phyloP scores from a whole-genome alignment of 164 flowering plant species.

The Magnolia sinica region DNA sequence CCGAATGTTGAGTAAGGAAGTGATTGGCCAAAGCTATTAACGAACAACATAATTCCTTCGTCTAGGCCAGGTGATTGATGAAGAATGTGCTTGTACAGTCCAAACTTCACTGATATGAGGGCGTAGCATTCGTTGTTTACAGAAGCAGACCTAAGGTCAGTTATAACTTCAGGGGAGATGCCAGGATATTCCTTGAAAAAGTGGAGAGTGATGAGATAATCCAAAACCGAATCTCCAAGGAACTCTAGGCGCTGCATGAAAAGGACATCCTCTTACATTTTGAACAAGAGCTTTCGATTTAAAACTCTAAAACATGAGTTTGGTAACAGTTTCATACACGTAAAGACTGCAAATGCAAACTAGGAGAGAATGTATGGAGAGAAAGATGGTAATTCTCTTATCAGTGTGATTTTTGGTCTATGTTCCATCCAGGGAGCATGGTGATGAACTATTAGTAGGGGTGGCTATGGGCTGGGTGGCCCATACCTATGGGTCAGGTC shows the following conservation, averaged over 20 bases:
- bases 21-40: constrained; percentile 24
- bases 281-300: too few species aligned
- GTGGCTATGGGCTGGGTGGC: too few species aligned
- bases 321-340: too few species aligned
- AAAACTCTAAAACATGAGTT: too few species aligned
- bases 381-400: too few species aligned
- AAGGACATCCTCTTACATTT: neutral
- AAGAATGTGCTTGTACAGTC: constrained; percentile 59
- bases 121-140: constrained; percentile 92
- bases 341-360: too few species aligned
- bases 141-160: constrained; percentile 84
- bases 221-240: constrained; percentile 83
- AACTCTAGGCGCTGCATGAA: constrained; percentile 75
- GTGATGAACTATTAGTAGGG: too few species aligned
- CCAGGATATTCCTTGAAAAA: constrained; percentile 63
- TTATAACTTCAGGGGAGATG: constrained; percentile 61
- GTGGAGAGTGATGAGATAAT: constrained; percentile 61
- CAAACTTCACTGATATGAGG: constrained; percentile 47
- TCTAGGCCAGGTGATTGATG: constrained; percentile 55
- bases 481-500: too few species aligned
- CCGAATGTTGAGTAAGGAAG: constrained; percentile 47
- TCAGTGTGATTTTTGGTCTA: too few species aligned
- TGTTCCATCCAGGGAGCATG: too few species aligned
- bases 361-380: too few species aligned
- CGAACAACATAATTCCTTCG: constrained; percentile 33